A percentile compares a stretch with the other conserved stretches of the same genome.
These are phyloP conservation scores for Debaryomyces tyrocola DNA, from an alignment of 805 yeast species.

Conservation along the genomic window DNA sequence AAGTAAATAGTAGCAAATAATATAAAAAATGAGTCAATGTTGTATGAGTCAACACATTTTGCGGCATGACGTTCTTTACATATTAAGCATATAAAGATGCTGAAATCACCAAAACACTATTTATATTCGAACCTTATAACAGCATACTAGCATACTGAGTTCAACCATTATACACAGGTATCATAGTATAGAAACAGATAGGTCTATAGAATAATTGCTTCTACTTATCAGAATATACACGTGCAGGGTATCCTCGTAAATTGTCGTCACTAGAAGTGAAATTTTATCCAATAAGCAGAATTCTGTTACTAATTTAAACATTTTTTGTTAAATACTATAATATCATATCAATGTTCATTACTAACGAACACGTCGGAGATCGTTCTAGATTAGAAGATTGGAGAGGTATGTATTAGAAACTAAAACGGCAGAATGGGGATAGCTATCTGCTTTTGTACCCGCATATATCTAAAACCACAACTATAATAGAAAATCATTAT, in stretches of 20 bases:
- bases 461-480: background rate
- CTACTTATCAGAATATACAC: background rate
- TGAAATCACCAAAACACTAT: no score
- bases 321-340: background rate
- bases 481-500: background rate
- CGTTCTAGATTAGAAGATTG: conserved; percentile 61
- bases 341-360: conserved; percentile 64
- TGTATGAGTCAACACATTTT: background rate
- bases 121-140: no score
- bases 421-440: background rate
- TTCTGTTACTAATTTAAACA: background rate
- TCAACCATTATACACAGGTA: no score
- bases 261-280: background rate
- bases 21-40: background rate
- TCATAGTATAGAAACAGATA: no score
- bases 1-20: background rate
- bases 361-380: conserved; percentile 83
- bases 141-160: no score
- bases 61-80: background rate
- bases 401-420: conserved; percentile 41
- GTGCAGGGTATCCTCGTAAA: background rate
- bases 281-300: background rate
- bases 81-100: background rate
- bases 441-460: no score
- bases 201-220: no score